These are phyloP conservation scores for Syzygium aqueum DNA, from an alignment of 345 rosid species.

Conservation along the genomic window DNA sequence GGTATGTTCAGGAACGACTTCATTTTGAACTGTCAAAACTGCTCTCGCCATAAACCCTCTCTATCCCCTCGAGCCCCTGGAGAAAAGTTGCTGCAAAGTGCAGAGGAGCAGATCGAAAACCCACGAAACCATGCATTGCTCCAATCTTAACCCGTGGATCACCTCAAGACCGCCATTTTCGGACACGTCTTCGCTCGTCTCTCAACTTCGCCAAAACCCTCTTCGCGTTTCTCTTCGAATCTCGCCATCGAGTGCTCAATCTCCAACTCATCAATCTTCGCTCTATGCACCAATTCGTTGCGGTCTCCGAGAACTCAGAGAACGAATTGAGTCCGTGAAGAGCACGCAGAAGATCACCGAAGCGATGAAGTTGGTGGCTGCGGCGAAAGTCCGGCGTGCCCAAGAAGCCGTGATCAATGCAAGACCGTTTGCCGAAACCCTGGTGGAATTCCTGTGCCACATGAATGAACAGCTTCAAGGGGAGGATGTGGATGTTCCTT, in stretches of 20 bases:
- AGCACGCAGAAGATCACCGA: conserved; percentile 66
- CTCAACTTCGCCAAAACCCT: conserved; percentile 20
- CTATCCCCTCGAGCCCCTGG: not conserved
- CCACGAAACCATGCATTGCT: conserved; percentile 15
- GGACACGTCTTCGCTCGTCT: not conserved
- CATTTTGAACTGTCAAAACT: not conserved
- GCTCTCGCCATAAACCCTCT: not conserved
- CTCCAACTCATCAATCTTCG: not conserved
- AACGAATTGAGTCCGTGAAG: conserved; percentile 52
- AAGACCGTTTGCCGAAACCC: conserved; percentile 62
- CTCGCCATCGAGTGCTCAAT: not conserved
- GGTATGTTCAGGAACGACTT: not conserved
- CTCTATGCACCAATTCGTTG: conserved; percentile 13
- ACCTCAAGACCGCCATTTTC: conserved; percentile 15
- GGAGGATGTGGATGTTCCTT: conserved; percentile 67
- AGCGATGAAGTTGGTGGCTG: conserved; percentile 83
- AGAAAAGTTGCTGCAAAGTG: not conserved
- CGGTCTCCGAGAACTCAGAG: conserved; percentile 53
- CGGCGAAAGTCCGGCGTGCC: conserved; percentile 73
- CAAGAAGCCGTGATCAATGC: conserved; percentile 77
- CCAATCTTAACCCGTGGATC: conserved; percentile 19
- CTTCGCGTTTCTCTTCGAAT: conserved; percentile 4
- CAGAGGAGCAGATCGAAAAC: not conserved
- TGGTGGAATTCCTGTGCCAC: conserved; percentile 41
- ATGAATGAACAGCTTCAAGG: conserved; percentile 40